These are phyloP conservation scores for Eremothecium cymbalariae DNA, from an alignment of 1,139 yeast species.

Conservation along the genomic window DNA sequence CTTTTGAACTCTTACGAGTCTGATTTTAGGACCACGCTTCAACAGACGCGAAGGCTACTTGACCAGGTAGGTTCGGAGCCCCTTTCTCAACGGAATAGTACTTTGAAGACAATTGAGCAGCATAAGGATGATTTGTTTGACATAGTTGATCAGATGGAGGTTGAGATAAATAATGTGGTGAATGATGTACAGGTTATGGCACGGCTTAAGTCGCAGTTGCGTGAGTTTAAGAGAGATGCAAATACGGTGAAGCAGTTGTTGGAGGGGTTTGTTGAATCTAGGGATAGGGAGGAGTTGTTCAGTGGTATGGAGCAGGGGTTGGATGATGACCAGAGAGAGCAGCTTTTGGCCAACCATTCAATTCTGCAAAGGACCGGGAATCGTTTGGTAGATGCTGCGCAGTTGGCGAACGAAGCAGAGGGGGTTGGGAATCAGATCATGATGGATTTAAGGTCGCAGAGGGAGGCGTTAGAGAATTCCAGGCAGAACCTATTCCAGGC, in stretches of 20 bases:
- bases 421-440: constrained; percentile 84
- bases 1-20: constrained; percentile 27
- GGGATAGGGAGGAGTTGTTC: constrained; percentile 25
- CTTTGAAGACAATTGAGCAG: constrained; percentile 25
- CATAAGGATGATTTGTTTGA: constrained; percentile 29
- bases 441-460: constrained; percentile 80
- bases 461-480: constrained; percentile 83
- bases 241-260: constrained; percentile 22
- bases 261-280: constrained; percentile 24
- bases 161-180: constrained; percentile 27
- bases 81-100: constrained; percentile 21
- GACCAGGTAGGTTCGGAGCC: constrained; percentile 19
- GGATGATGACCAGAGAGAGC: constrained; percentile 69
- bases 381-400: constrained; percentile 76
- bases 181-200: constrained; percentile 20
- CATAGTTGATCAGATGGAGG: constrained; percentile 31
- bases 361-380: constrained; percentile 78
- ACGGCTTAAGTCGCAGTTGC: constrained; percentile 22
- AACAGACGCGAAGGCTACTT: constrained; percentile 21
- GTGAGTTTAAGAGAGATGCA: constrained; percentile 25
- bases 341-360: constrained; percentile 68
- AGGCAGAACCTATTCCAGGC: constrained; percentile 83
- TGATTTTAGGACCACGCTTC: constrained; percentile 28
- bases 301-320: constrained; percentile 27
- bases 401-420: constrained; percentile 90